Percentiles rank a stretch among this genome's conserved stretches.
Conservation (phyloP, 768 basidiomycete genomes). For the Dioszegia crocea region DNA sequence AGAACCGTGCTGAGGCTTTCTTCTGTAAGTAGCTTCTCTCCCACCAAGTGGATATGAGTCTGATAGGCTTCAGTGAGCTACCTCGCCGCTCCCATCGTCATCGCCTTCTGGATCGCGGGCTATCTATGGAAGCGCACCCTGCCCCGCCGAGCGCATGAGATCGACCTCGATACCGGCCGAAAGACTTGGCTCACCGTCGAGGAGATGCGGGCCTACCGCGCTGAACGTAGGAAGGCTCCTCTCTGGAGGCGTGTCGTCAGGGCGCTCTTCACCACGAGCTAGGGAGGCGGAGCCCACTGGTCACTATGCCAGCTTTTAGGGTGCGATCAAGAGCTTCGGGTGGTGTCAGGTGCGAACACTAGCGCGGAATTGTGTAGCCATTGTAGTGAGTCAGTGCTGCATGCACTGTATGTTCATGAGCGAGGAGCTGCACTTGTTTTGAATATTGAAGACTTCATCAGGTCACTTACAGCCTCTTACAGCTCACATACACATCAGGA, state of each 20-base stretch:
- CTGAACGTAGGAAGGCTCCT: slow-evolving; percentile 38
- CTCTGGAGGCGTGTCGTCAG: slow-evolving; percentile 35
- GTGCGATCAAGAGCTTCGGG: no score
- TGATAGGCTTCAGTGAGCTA: slow-evolving; percentile 19
- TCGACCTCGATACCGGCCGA: slow-evolving; percentile 49
- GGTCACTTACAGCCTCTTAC: no score
- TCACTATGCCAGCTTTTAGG: no score
- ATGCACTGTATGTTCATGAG: no score
- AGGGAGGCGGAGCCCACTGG: no score
- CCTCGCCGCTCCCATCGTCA: slow-evolving; percentile 41
- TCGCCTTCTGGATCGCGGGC: slow-evolving; percentile 39
- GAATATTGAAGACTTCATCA: no score
- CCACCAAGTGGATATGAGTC: not conserved
- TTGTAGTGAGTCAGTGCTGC: no score
- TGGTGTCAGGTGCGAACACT: no score
- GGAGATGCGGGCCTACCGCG: slow-evolving; percentile 40
- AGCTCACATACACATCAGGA: no score
- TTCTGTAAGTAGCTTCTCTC: slow-evolving; percentile 24
- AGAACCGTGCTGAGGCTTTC: slow-evolving; percentile 37
- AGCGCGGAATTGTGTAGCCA: no score
- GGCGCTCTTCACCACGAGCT: slow-evolving; percentile 34
- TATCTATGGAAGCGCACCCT: slow-evolving; percentile 43
- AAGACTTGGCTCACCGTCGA: slow-evolving; percentile 48
- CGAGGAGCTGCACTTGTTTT: no score
- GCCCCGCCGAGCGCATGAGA: slow-evolving; percentile 38